Evolutionary conservation across 306 rosid genomes (phyloP).

Genomic region (Luffa acutangula): DNA sequence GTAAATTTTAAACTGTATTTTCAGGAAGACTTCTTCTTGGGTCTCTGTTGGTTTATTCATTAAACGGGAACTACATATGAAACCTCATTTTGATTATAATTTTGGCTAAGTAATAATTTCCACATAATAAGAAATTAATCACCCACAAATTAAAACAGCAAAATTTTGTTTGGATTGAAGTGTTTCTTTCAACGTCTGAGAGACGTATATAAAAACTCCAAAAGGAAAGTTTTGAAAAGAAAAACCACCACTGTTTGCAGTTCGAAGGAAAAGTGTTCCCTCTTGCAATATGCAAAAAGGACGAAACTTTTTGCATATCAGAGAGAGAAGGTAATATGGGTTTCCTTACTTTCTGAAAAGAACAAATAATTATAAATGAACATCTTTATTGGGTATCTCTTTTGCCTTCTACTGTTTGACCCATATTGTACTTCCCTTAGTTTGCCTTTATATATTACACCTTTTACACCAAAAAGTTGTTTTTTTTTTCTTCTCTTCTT

Average conservation of each 20-base stretch:
- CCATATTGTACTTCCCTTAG: neutral
- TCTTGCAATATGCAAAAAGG: neutral
- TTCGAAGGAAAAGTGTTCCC: neutral
- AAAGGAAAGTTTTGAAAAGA: neutral
- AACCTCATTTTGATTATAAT: neutral
- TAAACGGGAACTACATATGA: neutral
- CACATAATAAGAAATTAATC: neutral
- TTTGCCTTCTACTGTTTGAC: neutral
- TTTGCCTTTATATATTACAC: neutral
- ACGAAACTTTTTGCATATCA: neutral
- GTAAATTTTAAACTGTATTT: neutral
- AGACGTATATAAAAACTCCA: neutral
- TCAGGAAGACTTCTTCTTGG: neutral
- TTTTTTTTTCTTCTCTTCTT: neutral
- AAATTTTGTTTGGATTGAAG: neutral
- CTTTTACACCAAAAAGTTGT: neutral
- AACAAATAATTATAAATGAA: neutral
- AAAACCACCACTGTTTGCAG: neutral
- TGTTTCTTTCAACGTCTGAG: neutral
- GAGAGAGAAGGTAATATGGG: neutral
- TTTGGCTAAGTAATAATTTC: neutral
- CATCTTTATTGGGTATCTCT: neutral
- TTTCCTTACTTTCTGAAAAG: neutral
- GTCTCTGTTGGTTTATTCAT: neutral
- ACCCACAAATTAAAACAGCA: neutral